These are phyloP conservation scores for Ilex paraguariensis DNA, from an alignment of 305 asterid genomes.

Conservation along the genomic window DNA sequence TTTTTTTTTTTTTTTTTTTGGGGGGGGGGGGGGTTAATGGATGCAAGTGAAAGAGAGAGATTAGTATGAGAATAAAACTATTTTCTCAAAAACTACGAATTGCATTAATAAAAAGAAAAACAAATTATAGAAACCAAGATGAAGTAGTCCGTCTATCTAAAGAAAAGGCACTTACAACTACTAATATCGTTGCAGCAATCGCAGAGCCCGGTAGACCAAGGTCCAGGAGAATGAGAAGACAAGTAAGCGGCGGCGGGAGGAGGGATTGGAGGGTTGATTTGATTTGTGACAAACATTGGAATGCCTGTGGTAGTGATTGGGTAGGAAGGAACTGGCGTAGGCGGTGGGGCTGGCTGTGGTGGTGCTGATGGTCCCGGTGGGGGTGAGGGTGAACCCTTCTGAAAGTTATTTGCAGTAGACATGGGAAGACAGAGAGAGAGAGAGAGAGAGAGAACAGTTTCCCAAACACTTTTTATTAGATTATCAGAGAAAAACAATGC, in stretches of 20 bases:
- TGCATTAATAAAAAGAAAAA: no score
- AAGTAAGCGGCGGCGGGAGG: background rate
- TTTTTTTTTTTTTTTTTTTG: no score
- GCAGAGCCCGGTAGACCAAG: conserved; percentile 6
- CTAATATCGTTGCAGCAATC: background rate
- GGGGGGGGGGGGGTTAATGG: no score
- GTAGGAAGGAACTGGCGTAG: background rate
- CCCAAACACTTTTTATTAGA: no score
- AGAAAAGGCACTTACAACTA: conserved; percentile 1
- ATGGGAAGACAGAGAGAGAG: no score
- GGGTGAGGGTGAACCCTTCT: background rate
- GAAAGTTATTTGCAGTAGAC: no score
- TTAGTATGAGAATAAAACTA: no score
- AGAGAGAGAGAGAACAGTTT: no score
- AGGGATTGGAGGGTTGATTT: background rate
- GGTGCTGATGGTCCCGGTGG: background rate
- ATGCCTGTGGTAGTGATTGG: background rate
- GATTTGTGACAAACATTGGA: background rate
- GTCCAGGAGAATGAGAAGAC: background rate
- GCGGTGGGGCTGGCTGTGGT: background rate
- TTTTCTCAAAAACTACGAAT: no score
- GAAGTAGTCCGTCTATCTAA: background rate
- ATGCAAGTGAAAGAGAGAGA: no score
- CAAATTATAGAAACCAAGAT: background rate
- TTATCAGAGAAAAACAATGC: no score